phyloP scores from a whole-genome alignment of 73 alveolate genomes.

The Blepharisma japonicum region DNA sequence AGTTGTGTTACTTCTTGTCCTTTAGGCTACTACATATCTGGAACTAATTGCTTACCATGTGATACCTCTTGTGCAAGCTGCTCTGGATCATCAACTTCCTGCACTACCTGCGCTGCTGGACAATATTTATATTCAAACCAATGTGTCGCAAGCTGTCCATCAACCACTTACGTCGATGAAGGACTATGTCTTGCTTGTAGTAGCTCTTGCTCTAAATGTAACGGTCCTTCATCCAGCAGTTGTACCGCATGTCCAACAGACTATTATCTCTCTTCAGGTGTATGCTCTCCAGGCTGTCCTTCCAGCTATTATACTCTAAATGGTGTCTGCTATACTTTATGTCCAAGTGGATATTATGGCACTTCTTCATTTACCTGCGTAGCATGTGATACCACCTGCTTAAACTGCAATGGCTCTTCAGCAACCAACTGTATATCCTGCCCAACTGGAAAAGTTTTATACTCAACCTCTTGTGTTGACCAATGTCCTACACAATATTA shows the following conservation, averaged over 20 bases:
- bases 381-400: neutral
- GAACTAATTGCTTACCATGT: neutral
- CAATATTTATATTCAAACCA: neutral
- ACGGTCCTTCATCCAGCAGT: neutral
- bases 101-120: constrained; percentile 13
- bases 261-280: neutral
- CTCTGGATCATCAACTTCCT: neutral
- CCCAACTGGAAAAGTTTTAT: too few relatives aligned
- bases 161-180: neutral
- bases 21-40: neutral
- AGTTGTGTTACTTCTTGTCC: constrained; percentile 9
- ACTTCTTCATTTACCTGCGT: neutral
- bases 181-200: neutral
- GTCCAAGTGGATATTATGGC: neutral
- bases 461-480: neutral
- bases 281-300: constrained; percentile 10
- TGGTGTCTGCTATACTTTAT: neutral
- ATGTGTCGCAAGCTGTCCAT: neutral
- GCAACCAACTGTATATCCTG: neutral
- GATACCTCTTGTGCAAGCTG: constrained; percentile 3
- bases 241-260: neutral
- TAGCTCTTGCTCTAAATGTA: neutral
- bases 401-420: constrained; percentile 5
- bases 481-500: constrained; percentile 9
- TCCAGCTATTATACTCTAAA: neutral